These are phyloP conservation scores for Mesotaenium endlicherianum DNA, from an alignment of 139 green algal species.

Conservation along the genomic window DNA sequence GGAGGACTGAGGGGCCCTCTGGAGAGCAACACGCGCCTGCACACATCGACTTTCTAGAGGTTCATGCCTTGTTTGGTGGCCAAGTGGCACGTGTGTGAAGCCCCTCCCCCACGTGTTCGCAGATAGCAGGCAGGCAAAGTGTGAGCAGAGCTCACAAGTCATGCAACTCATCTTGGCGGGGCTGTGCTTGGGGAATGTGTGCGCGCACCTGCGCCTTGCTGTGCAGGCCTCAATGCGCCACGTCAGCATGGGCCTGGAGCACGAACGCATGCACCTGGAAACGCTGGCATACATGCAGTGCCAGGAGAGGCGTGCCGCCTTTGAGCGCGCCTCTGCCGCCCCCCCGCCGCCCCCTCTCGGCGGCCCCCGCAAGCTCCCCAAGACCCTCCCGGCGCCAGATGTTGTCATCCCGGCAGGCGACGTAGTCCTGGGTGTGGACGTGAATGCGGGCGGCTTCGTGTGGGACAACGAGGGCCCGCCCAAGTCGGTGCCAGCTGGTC, in stretches of 20 bases:
- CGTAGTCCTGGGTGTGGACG: constrained; percentile 50
- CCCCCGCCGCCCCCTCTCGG: not conserved
- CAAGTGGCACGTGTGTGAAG: too few species aligned
- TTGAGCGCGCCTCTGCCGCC: not conserved
- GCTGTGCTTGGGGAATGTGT: too few species aligned
- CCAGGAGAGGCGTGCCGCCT: constrained; percentile 48
- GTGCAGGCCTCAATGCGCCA: not conserved
- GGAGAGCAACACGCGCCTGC: too few species aligned
- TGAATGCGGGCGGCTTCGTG: constrained; percentile 49
- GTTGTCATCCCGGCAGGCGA: constrained; percentile 14
- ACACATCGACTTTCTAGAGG: too few species aligned
- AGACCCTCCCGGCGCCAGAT: not conserved
- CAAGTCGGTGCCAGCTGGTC: not conserved
- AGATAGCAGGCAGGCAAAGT: too few species aligned
- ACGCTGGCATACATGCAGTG: constrained; percentile 69
- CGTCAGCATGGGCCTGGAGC: constrained; percentile 55
- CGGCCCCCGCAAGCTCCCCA: not conserved
- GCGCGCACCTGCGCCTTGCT: too few species aligned
- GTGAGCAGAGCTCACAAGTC: too few species aligned
- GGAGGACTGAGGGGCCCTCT: too few species aligned
- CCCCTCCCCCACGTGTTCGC: too few species aligned
- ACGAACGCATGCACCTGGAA: constrained; percentile 69
- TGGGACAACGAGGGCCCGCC: constrained; percentile 68
- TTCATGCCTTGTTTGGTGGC: too few species aligned
- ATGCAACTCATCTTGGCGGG: too few species aligned